Percentiles rank a stretch among this genome's conserved stretches.
Evolutionary conservation across 1,139 yeast genomes (phyloP).

Genomic region (Groenewaldozyma sp.): DNA sequence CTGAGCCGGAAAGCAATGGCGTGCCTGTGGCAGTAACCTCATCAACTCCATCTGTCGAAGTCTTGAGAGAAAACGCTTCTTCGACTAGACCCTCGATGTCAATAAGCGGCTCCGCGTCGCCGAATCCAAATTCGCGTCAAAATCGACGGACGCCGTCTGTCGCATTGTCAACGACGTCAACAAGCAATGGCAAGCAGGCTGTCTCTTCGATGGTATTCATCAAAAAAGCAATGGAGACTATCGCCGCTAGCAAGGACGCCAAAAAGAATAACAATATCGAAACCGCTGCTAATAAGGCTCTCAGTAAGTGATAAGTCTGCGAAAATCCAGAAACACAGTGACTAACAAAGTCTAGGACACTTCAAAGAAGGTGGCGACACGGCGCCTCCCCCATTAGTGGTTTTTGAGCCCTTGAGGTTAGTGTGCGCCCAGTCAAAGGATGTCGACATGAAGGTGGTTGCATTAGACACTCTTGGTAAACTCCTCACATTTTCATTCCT

Average conservation of each 20-base stretch:
- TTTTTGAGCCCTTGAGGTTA: slow-evolving; percentile 55
- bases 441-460: slow-evolving; percentile 43
- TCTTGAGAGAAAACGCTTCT: no score
- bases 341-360: slow-evolving; percentile 14
- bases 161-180: slow-evolving; percentile 24
- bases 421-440: slow-evolving; percentile 46
- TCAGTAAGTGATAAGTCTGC: slow-evolving; percentile 29
- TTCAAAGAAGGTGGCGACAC: slow-evolving; percentile 19
- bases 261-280: slow-evolving; percentile 39
- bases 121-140: no score
- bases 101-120: no score
- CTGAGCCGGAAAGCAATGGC: no score
- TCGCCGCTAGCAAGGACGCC: slow-evolving; percentile 41
- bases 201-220: slow-evolving; percentile 36
- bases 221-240: slow-evolving; percentile 38
- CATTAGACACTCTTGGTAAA: slow-evolving; percentile 59
- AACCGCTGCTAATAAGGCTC: slow-evolving; percentile 35
- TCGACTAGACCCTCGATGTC: no score
- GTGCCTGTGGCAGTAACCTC: not conserved
- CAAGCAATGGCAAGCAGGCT: slow-evolving; percentile 22
- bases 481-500: slow-evolving; percentile 55
- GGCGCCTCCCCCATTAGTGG: slow-evolving; percentile 37
- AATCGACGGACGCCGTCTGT: slow-evolving; percentile 22
- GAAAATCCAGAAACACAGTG: slow-evolving; percentile 4
- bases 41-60: not conserved